Conservation (phyloP, 2,329 filamentous ascomycete genomes). For the Kalaharituber pfeilii region DNA sequence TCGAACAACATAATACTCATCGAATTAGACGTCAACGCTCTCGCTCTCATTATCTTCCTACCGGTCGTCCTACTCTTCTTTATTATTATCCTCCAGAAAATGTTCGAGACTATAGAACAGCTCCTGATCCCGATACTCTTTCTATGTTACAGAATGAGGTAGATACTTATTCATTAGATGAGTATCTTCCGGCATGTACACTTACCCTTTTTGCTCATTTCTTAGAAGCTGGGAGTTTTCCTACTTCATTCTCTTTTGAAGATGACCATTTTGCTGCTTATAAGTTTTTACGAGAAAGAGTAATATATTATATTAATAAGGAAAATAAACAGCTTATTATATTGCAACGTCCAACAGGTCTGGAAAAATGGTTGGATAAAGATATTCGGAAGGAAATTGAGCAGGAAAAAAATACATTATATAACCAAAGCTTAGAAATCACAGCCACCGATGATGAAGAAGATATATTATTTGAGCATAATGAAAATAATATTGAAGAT, state of each 20-base stretch:
- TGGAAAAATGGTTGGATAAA: not conserved
- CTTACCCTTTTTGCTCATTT: not conserved
- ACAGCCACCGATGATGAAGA: not conserved
- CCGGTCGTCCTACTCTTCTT: not conserved
- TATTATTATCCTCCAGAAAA: not conserved
- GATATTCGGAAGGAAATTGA: not conserved
- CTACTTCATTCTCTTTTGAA: not conserved
- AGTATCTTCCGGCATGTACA: not conserved
- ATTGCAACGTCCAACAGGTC: not conserved
- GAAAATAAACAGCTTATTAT: not conserved
- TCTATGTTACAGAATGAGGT: not conserved
- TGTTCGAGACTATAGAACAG: not conserved
- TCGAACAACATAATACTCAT: constrained; percentile 1
- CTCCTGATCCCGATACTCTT: not conserved
- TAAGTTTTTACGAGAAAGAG: not conserved
- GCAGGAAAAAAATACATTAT: not conserved
- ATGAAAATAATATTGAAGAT: not conserved
- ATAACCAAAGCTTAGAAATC: not conserved
- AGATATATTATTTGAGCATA: not conserved
- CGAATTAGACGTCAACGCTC: not conserved
- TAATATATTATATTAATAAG: not conserved
- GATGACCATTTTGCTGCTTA: constrained; percentile 2
- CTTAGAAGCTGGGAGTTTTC: not conserved
- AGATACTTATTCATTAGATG: not conserved
- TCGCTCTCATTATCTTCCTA: not conserved